Evolutionary conservation across 805 yeast genomes (phyloP), one percentile per base, ranked within the genome.

Genomic region (Priceomyces haplophilus): DNA sequence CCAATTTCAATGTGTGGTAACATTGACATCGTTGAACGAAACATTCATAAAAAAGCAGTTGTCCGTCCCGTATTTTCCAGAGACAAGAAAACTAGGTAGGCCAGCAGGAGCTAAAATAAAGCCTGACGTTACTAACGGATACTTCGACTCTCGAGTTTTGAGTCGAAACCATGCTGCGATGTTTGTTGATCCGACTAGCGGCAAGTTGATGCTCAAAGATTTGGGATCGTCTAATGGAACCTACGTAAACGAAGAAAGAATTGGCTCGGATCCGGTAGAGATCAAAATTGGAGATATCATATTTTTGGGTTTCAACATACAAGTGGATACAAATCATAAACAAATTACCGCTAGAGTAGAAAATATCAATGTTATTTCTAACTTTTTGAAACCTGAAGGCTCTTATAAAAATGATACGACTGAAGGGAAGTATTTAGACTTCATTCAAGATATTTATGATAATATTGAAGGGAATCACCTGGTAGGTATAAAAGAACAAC

Each of bases 221-320:
- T 75, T 89, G 56, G 88, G 89, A 44, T 85, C 95, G 2, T 85
- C 96, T 18, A 93, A 93, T 63, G 99, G 99, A 7, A 91, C 99
- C 0, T 95, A 85, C 61, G 79, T 93, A 38, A 93, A 93, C 61
- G 87, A 82, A 25, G 72, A 66, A 33, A 82, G 89, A 48, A 73
- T 93, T 8, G 76, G 79, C 32, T 67, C 75, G 12, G 87, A 81
- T 31, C 69, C 76, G 0, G 79, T 78, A 16, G 87, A 82, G 51
- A 64, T 93, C 38, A 74, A 80, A 43, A 72, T 81, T n/a, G 90
- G 87, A 19, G 99, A 93, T 62, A 72, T 79, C n/a, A 75, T 93
- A n/a, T 95, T 91, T 55, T 68, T 93, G 42, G 99, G 99, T 1
- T 88, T 95, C 40, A 95, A 95, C 55, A 86, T 93, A 42, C 85